Conservation (phyloP, 1,284 basidiomycete genomes). For the Austroboletus olivaceoglutinosus region DNA sequence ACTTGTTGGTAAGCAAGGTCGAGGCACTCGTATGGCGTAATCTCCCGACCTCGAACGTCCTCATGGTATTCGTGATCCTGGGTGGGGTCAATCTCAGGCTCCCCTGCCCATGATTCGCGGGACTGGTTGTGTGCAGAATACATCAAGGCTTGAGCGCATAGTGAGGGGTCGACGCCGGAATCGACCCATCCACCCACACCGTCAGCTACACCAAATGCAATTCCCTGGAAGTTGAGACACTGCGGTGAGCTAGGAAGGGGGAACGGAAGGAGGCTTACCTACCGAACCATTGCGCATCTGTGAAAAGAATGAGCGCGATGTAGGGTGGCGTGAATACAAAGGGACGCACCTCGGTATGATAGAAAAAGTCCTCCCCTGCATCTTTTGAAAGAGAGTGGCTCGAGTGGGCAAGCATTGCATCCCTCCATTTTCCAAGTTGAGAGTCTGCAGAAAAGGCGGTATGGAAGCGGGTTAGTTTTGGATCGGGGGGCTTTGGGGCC, state of each 20-base stretch:
- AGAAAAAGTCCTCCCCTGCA: constrained; percentile 81
- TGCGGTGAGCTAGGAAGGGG: constrained; percentile 21
- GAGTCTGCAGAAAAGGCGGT: constrained; percentile 63
- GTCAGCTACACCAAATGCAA: constrained; percentile 73
- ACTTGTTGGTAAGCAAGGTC: constrained; percentile 74
- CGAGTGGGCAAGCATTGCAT: constrained; percentile 52
- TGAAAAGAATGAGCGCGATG: constrained; percentile 4
- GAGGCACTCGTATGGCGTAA: constrained; percentile 68
- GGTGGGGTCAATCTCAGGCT: constrained; percentile 55
- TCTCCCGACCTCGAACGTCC: constrained; percentile 66
- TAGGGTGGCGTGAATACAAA: neutral
- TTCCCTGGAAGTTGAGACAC: constrained; percentile 48
- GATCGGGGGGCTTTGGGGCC: constrained; percentile 67
- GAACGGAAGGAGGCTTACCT: constrained; percentile 38
- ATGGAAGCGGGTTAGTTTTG: constrained; percentile 37
- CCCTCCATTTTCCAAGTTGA: constrained; percentile 71
- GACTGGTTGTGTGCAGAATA: constrained; percentile 72
- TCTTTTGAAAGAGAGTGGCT: constrained; percentile 46
- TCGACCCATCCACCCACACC: constrained; percentile 73
- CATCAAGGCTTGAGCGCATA: constrained; percentile 67
- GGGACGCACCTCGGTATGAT: constrained; percentile 62
- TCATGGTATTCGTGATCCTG: constrained; percentile 45
- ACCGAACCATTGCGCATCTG: constrained; percentile 79
- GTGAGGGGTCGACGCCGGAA: constrained; percentile 79
- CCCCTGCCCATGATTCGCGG: constrained; percentile 70